Conservation (phyloP, 495 filamentous ascomycete species). For the Neurospora sp. region DNA sequence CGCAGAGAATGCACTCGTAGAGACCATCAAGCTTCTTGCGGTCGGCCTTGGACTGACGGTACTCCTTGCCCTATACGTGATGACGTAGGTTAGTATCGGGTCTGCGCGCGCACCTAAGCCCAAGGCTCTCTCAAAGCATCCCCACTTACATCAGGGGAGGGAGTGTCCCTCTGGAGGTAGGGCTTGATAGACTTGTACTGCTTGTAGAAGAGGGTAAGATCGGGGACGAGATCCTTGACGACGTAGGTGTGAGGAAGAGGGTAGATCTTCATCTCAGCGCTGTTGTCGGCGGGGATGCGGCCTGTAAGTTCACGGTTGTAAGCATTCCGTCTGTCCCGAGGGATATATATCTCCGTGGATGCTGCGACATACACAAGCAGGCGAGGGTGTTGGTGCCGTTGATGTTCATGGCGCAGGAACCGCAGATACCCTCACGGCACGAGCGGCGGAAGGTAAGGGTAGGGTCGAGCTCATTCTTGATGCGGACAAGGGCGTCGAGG, state of each 20-base stretch:
- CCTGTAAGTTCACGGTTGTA: slow-evolving; percentile 38
- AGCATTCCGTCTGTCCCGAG: slow-evolving; percentile 1
- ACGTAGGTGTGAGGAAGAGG: slow-evolving; percentile 97
- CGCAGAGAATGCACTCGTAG: slow-evolving; percentile 99
- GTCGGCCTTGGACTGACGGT: slow-evolving; percentile 78
- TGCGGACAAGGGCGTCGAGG: slow-evolving; percentile 87
- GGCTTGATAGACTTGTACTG: slow-evolving; percentile 99
- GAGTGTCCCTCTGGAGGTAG: slow-evolving; percentile 82
- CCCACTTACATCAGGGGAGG: slow-evolving; percentile 57
- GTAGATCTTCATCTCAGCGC: slow-evolving; percentile 85
- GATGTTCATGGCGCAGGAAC: slow-evolving; percentile 99
- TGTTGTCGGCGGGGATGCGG: slow-evolving; percentile 81
- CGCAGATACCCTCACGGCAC: slow-evolving; percentile 96
- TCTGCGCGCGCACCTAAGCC: not conserved
- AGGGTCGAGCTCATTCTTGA: slow-evolving; percentile 98
- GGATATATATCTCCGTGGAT: slow-evolving; percentile 3
- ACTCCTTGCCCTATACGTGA: slow-evolving; percentile 63
- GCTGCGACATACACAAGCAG: slow-evolving; percentile 75
- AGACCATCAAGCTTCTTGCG: slow-evolving; percentile 95
- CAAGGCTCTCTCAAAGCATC: not conserved
- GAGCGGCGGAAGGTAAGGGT: slow-evolving; percentile 91
- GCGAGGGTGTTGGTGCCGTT: slow-evolving; percentile 94
- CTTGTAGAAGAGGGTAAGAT: slow-evolving; percentile 98
- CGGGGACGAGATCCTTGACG: slow-evolving; percentile 96
- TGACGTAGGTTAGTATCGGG: slow-evolving; percentile 8